Conservation (phyloP, 352 stramenopile genomes). For the Phytophthora macrochlamydospora region DNA sequence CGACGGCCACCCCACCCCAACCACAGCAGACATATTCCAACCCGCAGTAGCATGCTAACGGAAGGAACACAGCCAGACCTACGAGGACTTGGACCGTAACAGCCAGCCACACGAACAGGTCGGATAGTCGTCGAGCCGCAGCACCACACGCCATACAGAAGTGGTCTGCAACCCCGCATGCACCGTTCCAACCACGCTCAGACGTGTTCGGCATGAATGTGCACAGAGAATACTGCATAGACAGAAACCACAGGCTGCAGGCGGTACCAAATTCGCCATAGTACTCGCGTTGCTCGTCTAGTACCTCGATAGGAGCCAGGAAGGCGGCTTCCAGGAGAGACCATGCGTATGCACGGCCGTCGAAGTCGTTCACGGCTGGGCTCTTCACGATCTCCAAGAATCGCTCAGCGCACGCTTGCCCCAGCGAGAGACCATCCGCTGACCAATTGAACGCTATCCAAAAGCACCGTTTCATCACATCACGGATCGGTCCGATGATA, state of each 20-base stretch:
- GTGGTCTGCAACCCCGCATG: background rate
- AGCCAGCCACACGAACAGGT: no score
- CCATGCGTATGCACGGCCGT: background rate
- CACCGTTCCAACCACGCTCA: background rate
- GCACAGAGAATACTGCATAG: background rate
- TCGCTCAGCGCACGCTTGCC: no score
- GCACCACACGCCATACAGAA: background rate
- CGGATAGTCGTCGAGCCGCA: background rate
- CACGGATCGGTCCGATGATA: no score
- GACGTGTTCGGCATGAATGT: background rate
- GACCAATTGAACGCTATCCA: no score
- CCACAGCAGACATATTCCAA: no score
- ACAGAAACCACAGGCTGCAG: background rate
- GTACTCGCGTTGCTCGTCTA: background rate
- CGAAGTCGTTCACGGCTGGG: background rate
- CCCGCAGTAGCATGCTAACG: no score
- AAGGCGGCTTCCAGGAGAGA: background rate
- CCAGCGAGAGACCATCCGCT: no score
- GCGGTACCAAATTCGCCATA: background rate
- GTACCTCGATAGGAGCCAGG: background rate
- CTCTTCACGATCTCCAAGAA: no score
- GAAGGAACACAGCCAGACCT: no score
- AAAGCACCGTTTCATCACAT: no score
- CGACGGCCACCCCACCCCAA: no score
- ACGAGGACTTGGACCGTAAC: no score